Conservation (phyloP, 345 rosid genomes). For the Leavenworthia alabamica region DNA sequence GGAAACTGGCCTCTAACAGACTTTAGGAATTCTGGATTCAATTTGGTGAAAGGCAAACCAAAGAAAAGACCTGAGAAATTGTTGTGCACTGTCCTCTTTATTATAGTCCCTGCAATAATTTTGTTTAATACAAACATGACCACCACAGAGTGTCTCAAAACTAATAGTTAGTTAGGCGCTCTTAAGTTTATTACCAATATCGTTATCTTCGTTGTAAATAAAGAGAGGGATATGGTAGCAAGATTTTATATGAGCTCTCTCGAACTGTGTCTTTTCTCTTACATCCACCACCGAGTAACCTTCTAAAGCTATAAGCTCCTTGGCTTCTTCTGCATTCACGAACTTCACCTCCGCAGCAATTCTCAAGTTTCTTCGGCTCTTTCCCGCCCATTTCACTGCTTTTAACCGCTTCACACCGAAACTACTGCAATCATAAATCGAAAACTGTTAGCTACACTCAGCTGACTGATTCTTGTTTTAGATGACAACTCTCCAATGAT, state of each 20-base stretch:
- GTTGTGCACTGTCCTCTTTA: slow-evolving; percentile 84
- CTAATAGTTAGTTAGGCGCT: neutral
- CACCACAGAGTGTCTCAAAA: neutral
- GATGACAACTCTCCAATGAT: neutral
- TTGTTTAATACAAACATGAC: neutral
- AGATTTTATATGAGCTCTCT: slow-evolving; percentile 78
- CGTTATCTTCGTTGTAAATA: slow-evolving; percentile 74
- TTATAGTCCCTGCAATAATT: slow-evolving; percentile 51
- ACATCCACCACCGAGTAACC: slow-evolving; percentile 71
- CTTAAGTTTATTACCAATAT: slow-evolving; percentile 43
- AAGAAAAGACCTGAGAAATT: slow-evolving; percentile 85
- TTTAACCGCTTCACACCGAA: slow-evolving; percentile 35
- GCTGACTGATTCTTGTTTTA: neutral
- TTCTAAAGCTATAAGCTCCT: slow-evolving; percentile 48
- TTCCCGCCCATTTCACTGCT: slow-evolving; percentile 37
- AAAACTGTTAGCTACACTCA: neutral
- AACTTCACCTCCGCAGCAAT: slow-evolving; percentile 72
- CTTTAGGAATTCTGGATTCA: slow-evolving; percentile 62
- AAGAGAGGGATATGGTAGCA: slow-evolving; percentile 81
- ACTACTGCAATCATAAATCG: slow-evolving; percentile 39
- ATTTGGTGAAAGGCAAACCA: slow-evolving; percentile 80
- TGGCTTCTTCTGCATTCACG: slow-evolving; percentile 80
- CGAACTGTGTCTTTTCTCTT: slow-evolving; percentile 65
- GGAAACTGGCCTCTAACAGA: slow-evolving; percentile 54
- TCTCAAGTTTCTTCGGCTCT: slow-evolving; percentile 39